Conservation (phyloP, 495 filamentous ascomycete species). For the Tuber magnatum region DNA sequence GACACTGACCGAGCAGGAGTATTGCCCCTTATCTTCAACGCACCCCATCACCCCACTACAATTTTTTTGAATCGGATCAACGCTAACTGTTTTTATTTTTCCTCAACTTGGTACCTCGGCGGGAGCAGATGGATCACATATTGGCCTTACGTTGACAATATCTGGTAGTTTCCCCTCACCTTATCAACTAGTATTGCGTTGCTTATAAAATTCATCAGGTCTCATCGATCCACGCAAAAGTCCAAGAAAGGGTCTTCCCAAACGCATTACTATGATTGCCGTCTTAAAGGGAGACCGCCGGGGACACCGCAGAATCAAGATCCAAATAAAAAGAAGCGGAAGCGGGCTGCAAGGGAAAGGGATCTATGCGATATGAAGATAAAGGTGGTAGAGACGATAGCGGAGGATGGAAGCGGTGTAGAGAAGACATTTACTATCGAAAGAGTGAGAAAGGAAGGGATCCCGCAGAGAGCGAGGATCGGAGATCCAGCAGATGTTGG, state of each 20-base stretch:
- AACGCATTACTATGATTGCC: constrained; percentile 86
- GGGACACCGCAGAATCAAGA: constrained; percentile 79
- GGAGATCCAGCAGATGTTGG: constrained; percentile 31
- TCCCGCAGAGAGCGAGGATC: constrained; percentile 31
- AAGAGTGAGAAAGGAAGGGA: constrained; percentile 36
- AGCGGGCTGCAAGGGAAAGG: constrained; percentile 65
- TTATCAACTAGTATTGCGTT: constrained; percentile 6
- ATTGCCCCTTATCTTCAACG: constrained; percentile 41
- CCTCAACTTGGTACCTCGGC: constrained; percentile 10
- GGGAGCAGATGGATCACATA: constrained; percentile 68
- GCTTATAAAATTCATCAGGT: constrained; percentile 19
- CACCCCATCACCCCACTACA: not conserved
- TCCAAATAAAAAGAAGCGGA: constrained; percentile 83
- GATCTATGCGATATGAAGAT: constrained; percentile 89
- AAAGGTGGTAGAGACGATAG: constrained; percentile 65
- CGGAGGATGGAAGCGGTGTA: constrained; percentile 25
- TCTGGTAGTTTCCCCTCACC: constrained; percentile 52
- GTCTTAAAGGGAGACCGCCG: constrained; percentile 74
- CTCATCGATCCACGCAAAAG: constrained; percentile 76
- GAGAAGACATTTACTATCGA: constrained; percentile 45
- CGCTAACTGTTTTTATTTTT: constrained; percentile 26
- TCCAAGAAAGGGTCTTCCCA: constrained; percentile 80
- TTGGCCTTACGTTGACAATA: constrained; percentile 85
- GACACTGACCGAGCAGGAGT: constrained; percentile 72
- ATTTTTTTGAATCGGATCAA: constrained; percentile 3